These are phyloP conservation scores for Lanmaoa pseudosensibilis DNA, from an alignment of 768 basidiomycete species.

Conservation along the genomic window DNA sequence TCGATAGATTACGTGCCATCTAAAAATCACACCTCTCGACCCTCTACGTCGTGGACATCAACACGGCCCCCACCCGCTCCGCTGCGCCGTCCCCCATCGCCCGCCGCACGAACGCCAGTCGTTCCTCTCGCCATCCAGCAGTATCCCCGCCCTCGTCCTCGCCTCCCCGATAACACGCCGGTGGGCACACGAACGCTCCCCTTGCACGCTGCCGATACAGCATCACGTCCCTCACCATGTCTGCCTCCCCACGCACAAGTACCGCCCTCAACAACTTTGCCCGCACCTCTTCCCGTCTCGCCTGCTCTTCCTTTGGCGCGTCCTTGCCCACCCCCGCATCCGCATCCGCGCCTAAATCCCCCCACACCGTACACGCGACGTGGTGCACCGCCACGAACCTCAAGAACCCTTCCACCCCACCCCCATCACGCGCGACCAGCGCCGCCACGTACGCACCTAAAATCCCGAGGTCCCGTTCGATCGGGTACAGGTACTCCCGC, in stretches of 20 bases:
- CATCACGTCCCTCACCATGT: constrained; percentile 53
- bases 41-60: constrained; percentile 3
- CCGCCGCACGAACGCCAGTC: constrained; percentile 17
- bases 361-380: constrained; percentile 73
- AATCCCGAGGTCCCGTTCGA: constrained; percentile 62
- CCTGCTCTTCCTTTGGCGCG: constrained; percentile 21
- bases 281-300: constrained; percentile 29
- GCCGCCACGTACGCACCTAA: constrained; percentile 63
- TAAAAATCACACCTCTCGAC: not conserved
- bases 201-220: constrained; percentile 51
- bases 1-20: not conserved
- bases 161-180: constrained; percentile 46
- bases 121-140: constrained; percentile 13
- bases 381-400: constrained; percentile 76
- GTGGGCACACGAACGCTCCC: constrained; percentile 44
- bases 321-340: constrained; percentile 5
- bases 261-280: constrained; percentile 53
- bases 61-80: constrained; percentile 16
- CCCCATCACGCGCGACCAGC: constrained; percentile 31
- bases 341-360: constrained; percentile 35
- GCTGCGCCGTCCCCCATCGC: constrained; percentile 6
- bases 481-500: constrained; percentile 68
- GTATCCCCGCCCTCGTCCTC: not conserved
- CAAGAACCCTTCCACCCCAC: constrained; percentile 54
- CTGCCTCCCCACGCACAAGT: constrained; percentile 47